A percentile compares a stretch with the other conserved stretches of the same genome.
These are phyloP conservation scores for Hypsizygus marmoreus DNA, from an alignment of 768 basidiomycete genomes.

Conservation along the genomic window DNA sequence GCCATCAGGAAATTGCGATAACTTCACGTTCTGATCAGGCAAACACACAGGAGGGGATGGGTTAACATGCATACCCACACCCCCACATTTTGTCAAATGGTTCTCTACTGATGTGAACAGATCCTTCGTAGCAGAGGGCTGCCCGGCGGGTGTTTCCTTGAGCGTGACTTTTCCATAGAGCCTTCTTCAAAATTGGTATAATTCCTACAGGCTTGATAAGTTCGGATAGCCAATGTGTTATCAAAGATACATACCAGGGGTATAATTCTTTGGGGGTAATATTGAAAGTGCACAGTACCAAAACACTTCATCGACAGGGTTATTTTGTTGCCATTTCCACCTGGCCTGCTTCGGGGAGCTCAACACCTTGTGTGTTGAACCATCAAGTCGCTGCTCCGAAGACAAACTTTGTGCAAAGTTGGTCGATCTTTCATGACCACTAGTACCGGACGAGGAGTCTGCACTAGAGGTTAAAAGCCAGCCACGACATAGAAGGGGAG, in stretches of 20 bases:
- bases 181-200: slow-evolving; percentile 61
- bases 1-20: slow-evolving; percentile 85
- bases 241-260: slow-evolving; percentile 52
- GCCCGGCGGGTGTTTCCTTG: slow-evolving; percentile 55
- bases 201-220: slow-evolving; percentile 51
- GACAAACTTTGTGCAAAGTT: not conserved
- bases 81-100: slow-evolving; percentile 72
- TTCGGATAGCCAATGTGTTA: not conserved
- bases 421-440: too few species aligned
- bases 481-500: too few species aligned
- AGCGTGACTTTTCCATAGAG: slow-evolving; percentile 51
- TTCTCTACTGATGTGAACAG: slow-evolving; percentile 61
- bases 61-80: slow-evolving; percentile 50
- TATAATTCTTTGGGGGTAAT: slow-evolving; percentile 54
- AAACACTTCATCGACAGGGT: slow-evolving; percentile 52
- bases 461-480: too few species aligned
- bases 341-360: not conserved
- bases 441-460: too few species aligned
- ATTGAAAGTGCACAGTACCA: slow-evolving; percentile 56
- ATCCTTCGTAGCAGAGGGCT: slow-evolving; percentile 61
- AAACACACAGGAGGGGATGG: slow-evolving; percentile 1
- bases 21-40: slow-evolving; percentile 34
- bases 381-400: not conserved
- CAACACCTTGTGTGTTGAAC: not conserved
- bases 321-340: slow-evolving; percentile 13